These are phyloP conservation scores for Lycium barbarum DNA, from an alignment of 257 asterid genomes.

Conservation along the genomic window DNA sequence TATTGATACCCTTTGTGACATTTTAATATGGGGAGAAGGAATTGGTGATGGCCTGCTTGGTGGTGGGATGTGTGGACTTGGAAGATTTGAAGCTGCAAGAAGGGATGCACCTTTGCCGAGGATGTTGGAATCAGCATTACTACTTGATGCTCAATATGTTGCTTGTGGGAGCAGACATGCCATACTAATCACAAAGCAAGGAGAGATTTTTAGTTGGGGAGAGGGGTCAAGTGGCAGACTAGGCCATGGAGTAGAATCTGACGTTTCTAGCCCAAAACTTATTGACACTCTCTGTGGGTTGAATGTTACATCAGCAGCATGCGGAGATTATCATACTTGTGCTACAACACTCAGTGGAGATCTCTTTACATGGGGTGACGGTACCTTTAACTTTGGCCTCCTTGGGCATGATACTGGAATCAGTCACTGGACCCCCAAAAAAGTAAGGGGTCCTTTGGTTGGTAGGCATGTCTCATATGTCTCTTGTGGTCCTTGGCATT, in stretches of 20 bases:
- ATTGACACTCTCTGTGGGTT: slow-evolving; percentile 53
- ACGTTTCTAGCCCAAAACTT: slow-evolving; percentile 53
- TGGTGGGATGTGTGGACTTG: slow-evolving; percentile 46
- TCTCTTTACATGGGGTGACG: slow-evolving; percentile 83
- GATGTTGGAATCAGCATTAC: slow-evolving; percentile 61
- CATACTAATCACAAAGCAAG: slow-evolving; percentile 61
- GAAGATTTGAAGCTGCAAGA: slow-evolving; percentile 40
- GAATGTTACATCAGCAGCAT: slow-evolving; percentile 55
- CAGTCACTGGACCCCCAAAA: slow-evolving; percentile 71
- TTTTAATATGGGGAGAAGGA: slow-evolving; percentile 79
- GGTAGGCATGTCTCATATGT: slow-evolving; percentile 54
- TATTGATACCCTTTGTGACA: slow-evolving; percentile 50
- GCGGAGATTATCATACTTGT: slow-evolving; percentile 81
- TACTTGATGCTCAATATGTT: slow-evolving; percentile 57
- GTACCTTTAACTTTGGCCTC: slow-evolving; percentile 60
- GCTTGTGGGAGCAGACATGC: slow-evolving; percentile 73
- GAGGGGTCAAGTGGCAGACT: slow-evolving; percentile 69
- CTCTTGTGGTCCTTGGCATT: slow-evolving; percentile 86
- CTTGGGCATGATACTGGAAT: slow-evolving; percentile 75
- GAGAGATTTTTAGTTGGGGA: slow-evolving; percentile 78
- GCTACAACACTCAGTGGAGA: slow-evolving; percentile 69
- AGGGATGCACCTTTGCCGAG: slow-evolving; percentile 58
- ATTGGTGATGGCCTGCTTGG: slow-evolving; percentile 60
- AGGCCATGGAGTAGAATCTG: slow-evolving; percentile 73
- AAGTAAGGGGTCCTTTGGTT: slow-evolving; percentile 56